These are phyloP conservation scores for Carpinus viminea DNA, from an alignment of 306 rosid genomes.

Conservation along the genomic window DNA sequence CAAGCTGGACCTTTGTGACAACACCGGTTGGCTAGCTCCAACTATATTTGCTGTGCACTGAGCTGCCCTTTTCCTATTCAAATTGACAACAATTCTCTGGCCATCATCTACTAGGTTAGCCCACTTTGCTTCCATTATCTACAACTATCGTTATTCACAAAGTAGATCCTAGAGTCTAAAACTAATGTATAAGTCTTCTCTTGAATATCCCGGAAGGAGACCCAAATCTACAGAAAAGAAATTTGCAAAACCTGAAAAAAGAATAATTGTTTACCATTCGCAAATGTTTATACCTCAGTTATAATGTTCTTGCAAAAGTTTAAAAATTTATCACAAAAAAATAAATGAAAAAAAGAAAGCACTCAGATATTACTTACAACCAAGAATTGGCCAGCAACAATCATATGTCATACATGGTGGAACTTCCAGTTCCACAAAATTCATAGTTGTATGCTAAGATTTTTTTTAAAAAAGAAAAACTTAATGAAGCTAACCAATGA, in stretches of 20 bases:
- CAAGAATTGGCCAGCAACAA: neutral
- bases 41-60: conserved; percentile 35
- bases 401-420: neutral
- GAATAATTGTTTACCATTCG: neutral
- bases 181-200: conserved; percentile 32
- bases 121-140: conserved; percentile 62
- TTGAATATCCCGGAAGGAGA: conserved; percentile 1
- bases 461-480: neutral
- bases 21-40: conserved; percentile 38
- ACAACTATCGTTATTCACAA: conserved; percentile 54
- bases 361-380: neutral
- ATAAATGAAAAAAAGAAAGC: neutral
- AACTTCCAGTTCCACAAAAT: neutral
- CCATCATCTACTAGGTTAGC: conserved; percentile 61
- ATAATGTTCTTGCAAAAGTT: neutral
- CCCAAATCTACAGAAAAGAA: neutral
- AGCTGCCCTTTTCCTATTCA: conserved; percentile 58
- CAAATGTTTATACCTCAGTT: neutral
- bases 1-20: conserved; percentile 29
- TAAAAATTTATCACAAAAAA: neutral
- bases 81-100: conserved; percentile 27
- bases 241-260: neutral
- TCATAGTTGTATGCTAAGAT: neutral
- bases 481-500: neutral
- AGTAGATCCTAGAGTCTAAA: conserved; percentile 47